Conservation (phyloP, 1,284 basidiomycete genomes). For the Trichosporon faecale region DNA sequence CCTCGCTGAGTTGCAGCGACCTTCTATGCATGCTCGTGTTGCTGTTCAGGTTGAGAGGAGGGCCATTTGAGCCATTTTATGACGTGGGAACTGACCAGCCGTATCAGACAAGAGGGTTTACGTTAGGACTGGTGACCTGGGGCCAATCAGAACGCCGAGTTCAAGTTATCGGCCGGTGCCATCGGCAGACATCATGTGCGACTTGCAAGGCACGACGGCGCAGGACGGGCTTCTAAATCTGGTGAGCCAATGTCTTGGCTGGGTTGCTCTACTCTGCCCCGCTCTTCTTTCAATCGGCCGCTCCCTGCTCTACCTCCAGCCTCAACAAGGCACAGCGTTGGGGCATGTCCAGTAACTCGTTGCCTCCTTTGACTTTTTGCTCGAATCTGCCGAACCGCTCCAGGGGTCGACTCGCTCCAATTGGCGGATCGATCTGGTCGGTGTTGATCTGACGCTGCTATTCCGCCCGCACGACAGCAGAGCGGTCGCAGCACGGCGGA, state of each 20-base stretch:
- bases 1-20: no score
- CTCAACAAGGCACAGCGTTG: neutral
- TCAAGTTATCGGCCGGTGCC: neutral
- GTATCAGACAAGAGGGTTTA: neutral
- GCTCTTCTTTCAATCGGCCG: neutral
- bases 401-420: neutral
- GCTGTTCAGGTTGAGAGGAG: no score
- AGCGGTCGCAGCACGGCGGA: neutral
- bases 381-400: neutral
- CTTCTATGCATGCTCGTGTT: no score
- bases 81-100: neutral
- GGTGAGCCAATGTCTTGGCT: neutral
- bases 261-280: neutral
- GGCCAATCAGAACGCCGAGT: neutral
- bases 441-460: neutral
- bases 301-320: neutral
- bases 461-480: neutral
- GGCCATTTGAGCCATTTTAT: neutral
- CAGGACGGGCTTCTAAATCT: neutral
- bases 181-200: neutral
- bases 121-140: no score
- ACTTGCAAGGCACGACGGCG: neutral
- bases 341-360: neutral
- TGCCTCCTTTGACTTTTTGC: neutral
- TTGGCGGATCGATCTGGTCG: neutral